Evolutionary conservation across 1,284 basidiomycete species (phyloP), one percentile per base, ranked within the genome.

Genomic region (Marasmius oreades): DNA sequence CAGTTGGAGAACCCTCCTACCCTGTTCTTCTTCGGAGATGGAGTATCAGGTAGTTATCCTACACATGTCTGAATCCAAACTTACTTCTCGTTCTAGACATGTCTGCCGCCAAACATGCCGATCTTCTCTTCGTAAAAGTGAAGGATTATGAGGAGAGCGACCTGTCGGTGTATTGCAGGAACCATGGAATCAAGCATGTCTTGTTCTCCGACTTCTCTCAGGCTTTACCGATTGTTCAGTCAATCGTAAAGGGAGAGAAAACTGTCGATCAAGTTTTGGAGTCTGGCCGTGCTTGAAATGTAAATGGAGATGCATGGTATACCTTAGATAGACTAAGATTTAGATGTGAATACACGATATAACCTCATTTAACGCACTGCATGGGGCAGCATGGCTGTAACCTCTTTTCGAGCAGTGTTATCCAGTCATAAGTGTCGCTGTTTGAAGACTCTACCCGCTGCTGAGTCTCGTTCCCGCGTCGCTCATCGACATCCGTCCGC

Each of bases 11-110:
- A 84, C 56, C 84, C 86, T 14, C 95, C 95, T 2, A 88, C 83
- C 0, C 76, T 95, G 16, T 95, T 97, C 74, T 97, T 96, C 82
- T 95, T 95, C 63, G 95, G 95, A 0, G 95, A 98, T 68, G 95
- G 95, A 46, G 95, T 96, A 54, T 93, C 90, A 58, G 91, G 91
- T 89, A 56, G 48, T 61, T 36, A 63, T 61, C 37, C 53, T 20
- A 34, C 33, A 44, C 28, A 33, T 33, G 16, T 37, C 28, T 16
- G 14, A 31, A 46, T 31, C 23, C 57, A 44, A 45, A 43, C 10
- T 31, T 8, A 48, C 24, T 18, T 16, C 51, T 42, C 58, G 28
- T 36, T 50, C 53, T 66, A 89, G 93, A 96, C 70, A 83, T 97
- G 71, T 93, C 90, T 8, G 95, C 95, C 1, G 95, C 95, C 0